Conservation (phyloP, 768 basidiomycete species). For the Suillus spraguei region DNA sequence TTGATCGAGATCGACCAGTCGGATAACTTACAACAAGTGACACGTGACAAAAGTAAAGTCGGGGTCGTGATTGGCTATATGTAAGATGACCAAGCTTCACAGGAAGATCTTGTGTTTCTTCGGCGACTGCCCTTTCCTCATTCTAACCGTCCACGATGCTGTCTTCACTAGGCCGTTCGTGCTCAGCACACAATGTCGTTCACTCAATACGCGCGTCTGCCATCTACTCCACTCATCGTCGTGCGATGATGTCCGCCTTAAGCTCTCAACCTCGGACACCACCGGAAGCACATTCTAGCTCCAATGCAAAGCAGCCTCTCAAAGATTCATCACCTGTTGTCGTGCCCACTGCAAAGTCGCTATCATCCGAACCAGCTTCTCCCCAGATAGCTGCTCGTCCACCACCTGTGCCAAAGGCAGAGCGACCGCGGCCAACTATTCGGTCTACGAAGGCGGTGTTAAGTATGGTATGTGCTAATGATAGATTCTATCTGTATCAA, state of each 20-base stretch:
- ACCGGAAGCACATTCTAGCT: slow-evolving; percentile 19
- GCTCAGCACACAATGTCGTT: slow-evolving; percentile 3
- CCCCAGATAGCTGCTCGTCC: slow-evolving; percentile 75
- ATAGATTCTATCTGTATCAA: slow-evolving; percentile 5
- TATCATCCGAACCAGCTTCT: slow-evolving; percentile 63
- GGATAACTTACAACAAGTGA: not conserved
- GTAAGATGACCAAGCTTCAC: slow-evolving; percentile 1
- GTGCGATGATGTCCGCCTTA: slow-evolving; percentile 71
- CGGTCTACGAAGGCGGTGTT: slow-evolving; percentile 78
- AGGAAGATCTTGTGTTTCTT: not conserved
- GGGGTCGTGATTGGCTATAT: not conserved
- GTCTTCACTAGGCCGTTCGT: not conserved
- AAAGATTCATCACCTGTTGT: slow-evolving; percentile 56
- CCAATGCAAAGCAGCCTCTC: slow-evolving; percentile 20
- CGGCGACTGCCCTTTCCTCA: not conserved
- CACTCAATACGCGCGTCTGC: not conserved
- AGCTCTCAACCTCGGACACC: slow-evolving; percentile 36
- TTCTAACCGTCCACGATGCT: slow-evolving; percentile 1
- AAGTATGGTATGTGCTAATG: slow-evolving; percentile 55
- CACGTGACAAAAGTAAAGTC: not conserved
- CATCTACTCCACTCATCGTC: slow-evolving; percentile 36
- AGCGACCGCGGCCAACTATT: slow-evolving; percentile 65
- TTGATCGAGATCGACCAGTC: not conserved
- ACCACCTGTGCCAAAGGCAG: slow-evolving; percentile 65
- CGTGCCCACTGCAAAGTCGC: slow-evolving; percentile 44